Base-by-base conservation (phyloP, 2,329 filamentous ascomycete genomes). In the Penicillium sp. region DNA sequence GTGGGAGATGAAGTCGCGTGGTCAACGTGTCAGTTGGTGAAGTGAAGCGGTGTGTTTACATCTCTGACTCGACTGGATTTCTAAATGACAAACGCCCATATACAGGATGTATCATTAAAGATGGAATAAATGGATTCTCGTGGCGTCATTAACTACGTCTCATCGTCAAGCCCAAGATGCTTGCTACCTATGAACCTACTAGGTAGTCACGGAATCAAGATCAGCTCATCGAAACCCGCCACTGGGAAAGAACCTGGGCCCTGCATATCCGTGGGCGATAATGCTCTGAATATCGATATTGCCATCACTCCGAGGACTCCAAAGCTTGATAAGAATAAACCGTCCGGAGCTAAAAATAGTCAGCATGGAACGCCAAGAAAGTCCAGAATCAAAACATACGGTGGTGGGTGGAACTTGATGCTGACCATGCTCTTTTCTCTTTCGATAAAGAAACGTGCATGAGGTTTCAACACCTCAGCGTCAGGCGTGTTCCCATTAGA, bases 231-330 rank as follows among this genome's bases (percentile, higher is more conserved):
- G 70, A 50, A 82, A 57, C 30, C 82, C 73, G 17, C 81, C 66
- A 2, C 81, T 76, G 6, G 86, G 85, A 55, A 93, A 92, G 62
- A 82, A 95, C 42, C 89, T 77, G 7, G 85, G 84, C 3, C 90
- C 90, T 0, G 86, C 85, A 64, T 82, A 95, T 0, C 90, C 90
- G 55, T 84, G 82, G 1, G 82, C 84, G 41, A 88, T 76, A 15
- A 95, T 81, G 30, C 82, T 86, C 61, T 95, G 84, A 26, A 96
- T 87, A 57, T 95, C 88, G 47, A 95, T 93, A 54, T 93, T 94
- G 3, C 76, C 72, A 32, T 81, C 78, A 16, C 79, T 75, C 42
- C 78, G 77, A 2, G 84, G 84, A 53, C 82, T 88, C 85, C 87
- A 95, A 61, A 95, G 78, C 70, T 95, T 95, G 47, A 96, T 71